Evolutionary conservation across 2,329 filamentous ascomycete genomes (phyloP).

Genomic region (Fusarium nurragi): DNA sequence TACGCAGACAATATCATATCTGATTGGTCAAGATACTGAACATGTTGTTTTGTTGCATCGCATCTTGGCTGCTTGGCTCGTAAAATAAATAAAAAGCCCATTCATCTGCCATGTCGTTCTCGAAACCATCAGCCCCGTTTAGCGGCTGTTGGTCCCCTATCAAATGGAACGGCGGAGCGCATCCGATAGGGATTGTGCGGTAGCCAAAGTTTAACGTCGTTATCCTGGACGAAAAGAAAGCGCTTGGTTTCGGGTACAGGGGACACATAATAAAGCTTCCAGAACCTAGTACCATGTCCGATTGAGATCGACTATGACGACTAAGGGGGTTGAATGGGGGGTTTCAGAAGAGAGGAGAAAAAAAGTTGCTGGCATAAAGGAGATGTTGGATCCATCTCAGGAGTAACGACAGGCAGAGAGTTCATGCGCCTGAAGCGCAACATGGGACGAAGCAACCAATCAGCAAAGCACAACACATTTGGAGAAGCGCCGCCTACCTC

Average conservation of each 20-base stretch:
- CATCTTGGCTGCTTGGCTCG: too few relatives aligned
- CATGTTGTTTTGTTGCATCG: not conserved
- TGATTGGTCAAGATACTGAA: not conserved
- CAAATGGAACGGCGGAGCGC: conserved; percentile 17
- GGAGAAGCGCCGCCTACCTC: not conserved
- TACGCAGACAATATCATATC: not conserved
- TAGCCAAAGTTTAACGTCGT: conserved; percentile 12
- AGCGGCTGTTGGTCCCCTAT: not conserved
- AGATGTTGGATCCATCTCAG: not conserved
- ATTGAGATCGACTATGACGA: conserved; percentile 32
- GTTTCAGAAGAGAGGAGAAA: conserved; percentile 21
- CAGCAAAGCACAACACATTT: not conserved
- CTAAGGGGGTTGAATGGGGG: conserved; percentile 12
- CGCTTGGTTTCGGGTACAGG: conserved; percentile 13
- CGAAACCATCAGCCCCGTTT: not conserved
- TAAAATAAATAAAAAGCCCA: too few relatives aligned
- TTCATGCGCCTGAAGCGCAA: not conserved
- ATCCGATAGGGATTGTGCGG: not conserved
- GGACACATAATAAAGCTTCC: conserved; percentile 19
- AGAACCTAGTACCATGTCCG: conserved; percentile 7
- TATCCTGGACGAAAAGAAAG: conserved; percentile 1
- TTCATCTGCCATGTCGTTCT: not conserved
- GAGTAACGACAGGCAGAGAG: conserved; percentile 1
- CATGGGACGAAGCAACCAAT: not conserved
- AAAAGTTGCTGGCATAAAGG: conserved; percentile 9